phyloP scores from a whole-genome alignment of 257 asterid genomes.

The Nicotiana tabacum region DNA sequence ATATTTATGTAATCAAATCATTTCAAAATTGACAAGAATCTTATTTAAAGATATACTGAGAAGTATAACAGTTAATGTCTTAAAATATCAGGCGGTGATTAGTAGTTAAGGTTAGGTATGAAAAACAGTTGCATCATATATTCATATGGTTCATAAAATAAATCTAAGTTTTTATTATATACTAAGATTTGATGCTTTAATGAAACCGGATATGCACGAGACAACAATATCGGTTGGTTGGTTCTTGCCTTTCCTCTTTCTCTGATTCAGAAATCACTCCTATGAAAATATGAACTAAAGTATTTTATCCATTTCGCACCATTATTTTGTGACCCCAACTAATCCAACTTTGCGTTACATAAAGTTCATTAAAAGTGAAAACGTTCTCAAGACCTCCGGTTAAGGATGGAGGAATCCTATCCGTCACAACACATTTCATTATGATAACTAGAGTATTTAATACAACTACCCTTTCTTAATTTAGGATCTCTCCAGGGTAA shows the following conservation, averaged over 20 bases:
- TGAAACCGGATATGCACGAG: not conserved
- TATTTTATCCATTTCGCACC: no score
- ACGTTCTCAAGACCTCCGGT: no score
- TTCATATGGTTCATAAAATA: not conserved
- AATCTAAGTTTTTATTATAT: not conserved
- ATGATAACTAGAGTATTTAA: no score
- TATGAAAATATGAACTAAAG: no score
- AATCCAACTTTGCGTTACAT: no score
- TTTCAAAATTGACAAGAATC: not conserved
- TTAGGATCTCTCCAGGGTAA: no score
- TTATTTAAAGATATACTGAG: not conserved
- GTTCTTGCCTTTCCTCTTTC: not conserved
- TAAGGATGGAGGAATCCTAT: no score
- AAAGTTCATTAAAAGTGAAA: no score
- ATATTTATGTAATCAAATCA: not conserved
- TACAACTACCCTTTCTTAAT: no score
- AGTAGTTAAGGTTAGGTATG: conserved; percentile 5
- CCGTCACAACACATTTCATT: no score
- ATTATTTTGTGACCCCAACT: no score
- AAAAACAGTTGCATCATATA: conserved; percentile 1
- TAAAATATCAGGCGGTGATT: not conserved
- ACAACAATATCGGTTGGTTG: conserved; percentile 14
- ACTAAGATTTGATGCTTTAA: conserved; percentile 12
- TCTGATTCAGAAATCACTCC: no score
- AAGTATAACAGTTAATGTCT: not conserved